A percentile compares a stretch with the other conserved stretches of the same genome.
Conservation (phyloP, 164 flowering plant genomes). For the Vitis amurensis region DNA sequence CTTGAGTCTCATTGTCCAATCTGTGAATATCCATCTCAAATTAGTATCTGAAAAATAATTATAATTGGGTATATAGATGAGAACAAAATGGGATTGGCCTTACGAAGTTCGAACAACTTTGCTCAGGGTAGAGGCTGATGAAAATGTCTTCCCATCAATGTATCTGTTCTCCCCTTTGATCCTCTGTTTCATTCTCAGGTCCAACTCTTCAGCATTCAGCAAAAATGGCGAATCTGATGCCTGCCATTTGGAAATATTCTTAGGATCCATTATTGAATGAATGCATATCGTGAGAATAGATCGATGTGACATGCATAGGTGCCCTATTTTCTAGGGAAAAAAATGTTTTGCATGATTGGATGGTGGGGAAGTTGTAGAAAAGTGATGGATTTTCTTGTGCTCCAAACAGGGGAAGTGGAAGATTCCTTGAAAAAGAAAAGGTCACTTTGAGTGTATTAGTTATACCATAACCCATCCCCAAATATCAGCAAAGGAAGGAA, state of each 20-base stretch:
- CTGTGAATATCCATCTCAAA: conserved; percentile 29
- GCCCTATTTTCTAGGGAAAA: too few species aligned
- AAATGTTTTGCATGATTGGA: too few species aligned
- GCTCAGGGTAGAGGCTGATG: conserved; percentile 74
- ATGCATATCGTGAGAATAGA: too few species aligned
- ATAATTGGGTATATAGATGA: not conserved
- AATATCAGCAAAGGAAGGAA: conserved; percentile 94
- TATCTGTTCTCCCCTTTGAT: conserved; percentile 77
- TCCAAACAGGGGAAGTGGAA: not conserved
- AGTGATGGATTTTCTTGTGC: too few species aligned
- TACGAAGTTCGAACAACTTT: conserved; percentile 83
- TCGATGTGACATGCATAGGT: too few species aligned
- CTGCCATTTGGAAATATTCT: conserved; percentile 29
- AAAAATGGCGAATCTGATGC: conserved; percentile 79
- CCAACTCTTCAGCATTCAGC: conserved; percentile 57
- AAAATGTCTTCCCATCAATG: conserved; percentile 74
- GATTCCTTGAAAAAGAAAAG: not conserved
- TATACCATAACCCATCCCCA: conserved; percentile 99
- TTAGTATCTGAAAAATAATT: not conserved
- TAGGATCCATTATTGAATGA: not conserved
- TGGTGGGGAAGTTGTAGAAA: too few species aligned
- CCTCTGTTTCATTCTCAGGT: conserved; percentile 63
- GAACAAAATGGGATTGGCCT: conserved; percentile 8
- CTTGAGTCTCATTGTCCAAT: conserved; percentile 77
- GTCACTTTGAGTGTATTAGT: too few species aligned